These are phyloP conservation scores for Dioscorea alata DNA, from an alignment of 106 monocot species.

Conservation along the genomic window DNA sequence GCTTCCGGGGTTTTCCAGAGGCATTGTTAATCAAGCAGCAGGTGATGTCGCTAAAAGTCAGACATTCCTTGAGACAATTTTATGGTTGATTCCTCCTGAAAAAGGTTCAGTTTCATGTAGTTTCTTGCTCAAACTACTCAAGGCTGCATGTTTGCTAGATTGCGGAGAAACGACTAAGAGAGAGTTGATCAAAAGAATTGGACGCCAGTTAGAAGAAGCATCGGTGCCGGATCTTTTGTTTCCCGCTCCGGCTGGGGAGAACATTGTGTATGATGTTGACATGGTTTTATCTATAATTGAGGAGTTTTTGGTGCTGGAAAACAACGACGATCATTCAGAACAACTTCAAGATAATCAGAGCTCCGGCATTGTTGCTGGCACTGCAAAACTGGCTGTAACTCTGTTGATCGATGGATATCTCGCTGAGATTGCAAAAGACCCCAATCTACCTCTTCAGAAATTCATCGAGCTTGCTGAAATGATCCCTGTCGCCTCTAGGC, in stretches of 20 bases:
- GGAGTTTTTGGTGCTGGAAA: constrained; percentile 40
- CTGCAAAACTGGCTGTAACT: constrained; percentile 22
- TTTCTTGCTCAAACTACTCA: constrained; percentile 55
- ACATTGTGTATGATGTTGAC: constrained; percentile 37
- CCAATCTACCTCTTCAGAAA: constrained; percentile 40
- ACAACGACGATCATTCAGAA: constrained; percentile 5
- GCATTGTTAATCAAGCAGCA: constrained; percentile 9
- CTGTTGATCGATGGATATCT: constrained; percentile 63
- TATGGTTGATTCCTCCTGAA: constrained; percentile 42
- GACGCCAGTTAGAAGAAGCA: constrained; percentile 45
- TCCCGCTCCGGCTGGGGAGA: constrained; percentile 21
- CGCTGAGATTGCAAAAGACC: constrained; percentile 49
- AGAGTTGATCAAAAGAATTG: constrained; percentile 41
- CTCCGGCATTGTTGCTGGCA: constrained; percentile 14
- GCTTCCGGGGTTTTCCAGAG: constrained; percentile 33
- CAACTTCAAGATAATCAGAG: constrained; percentile 29
- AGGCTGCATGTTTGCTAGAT: constrained; percentile 35
- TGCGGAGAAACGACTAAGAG: constrained; percentile 27
- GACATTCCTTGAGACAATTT: constrained; percentile 37
- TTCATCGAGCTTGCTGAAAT: constrained; percentile 59
- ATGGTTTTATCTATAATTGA: constrained; percentile 33
- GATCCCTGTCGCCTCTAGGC: constrained; percentile 23
- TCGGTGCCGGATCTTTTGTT: constrained; percentile 49
- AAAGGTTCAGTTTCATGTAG: constrained; percentile 42
- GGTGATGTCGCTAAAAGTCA: constrained; percentile 26